phyloP scores from a whole-genome alignment of 257 asterid species.

The Haberlea rhodopensis region DNA sequence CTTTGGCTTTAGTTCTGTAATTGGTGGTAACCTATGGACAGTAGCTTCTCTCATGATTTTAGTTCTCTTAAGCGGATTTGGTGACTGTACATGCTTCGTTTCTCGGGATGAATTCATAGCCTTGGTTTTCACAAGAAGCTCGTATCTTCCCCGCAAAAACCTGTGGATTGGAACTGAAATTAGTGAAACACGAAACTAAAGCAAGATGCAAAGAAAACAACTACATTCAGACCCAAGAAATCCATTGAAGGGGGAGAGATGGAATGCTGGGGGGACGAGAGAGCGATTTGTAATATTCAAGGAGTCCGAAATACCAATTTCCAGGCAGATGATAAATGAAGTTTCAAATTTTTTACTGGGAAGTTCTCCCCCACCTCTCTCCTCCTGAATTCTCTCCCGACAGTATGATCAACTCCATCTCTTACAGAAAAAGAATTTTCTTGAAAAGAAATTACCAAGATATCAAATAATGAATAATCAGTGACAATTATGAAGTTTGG shows the following conservation, averaged over 20 bases:
- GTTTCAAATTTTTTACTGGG: no score
- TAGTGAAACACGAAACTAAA: conserved; percentile 9
- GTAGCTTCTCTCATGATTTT: conserved; percentile 30
- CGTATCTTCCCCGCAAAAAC: conserved; percentile 50
- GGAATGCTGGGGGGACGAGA: neutral
- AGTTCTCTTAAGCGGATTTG: conserved; percentile 27
- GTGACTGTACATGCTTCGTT: conserved; percentile 21
- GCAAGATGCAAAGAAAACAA: neutral
- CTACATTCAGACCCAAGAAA: neutral
- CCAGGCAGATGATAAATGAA: neutral
- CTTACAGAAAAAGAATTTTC: neutral
- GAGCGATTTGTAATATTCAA: no score
- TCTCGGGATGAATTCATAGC: conserved; percentile 23
- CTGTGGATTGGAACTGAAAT: conserved; percentile 33
- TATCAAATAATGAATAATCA: neutral
- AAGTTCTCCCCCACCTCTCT: no score
- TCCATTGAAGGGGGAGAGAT: neutral
- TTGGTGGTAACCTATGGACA: conserved; percentile 38
- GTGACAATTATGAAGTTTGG: no score
- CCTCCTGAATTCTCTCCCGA: neutral
- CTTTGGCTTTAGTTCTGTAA: conserved; percentile 42
- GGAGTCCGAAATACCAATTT: neutral
- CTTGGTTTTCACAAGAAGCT: conserved; percentile 41
- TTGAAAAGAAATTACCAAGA: neutral
- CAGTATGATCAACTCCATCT: neutral